phyloP scores from a whole-genome alignment of 2,329 filamentous ascomycete species.

The Hymenotorrendiella dingleyae region DNA sequence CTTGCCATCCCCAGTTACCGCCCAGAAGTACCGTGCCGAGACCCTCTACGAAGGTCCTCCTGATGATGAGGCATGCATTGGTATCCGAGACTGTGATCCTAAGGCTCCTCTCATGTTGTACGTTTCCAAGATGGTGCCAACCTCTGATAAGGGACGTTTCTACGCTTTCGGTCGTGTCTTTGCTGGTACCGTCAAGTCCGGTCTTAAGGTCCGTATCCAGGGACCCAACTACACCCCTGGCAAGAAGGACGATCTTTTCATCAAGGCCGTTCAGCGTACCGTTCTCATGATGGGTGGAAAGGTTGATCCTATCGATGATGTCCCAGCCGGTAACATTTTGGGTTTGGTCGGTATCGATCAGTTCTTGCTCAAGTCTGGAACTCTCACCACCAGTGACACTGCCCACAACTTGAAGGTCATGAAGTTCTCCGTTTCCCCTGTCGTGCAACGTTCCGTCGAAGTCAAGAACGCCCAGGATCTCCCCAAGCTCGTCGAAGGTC shows the following conservation, averaged over 20 bases:
- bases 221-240: conserved; percentile 97
- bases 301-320: conserved; percentile 97
- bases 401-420: conserved; percentile 99
- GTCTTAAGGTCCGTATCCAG: conserved; percentile 99
- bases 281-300: conserved; percentile 99
- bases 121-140: conserved; percentile 99
- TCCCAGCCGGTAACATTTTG: conserved; percentile 99
- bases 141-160: conserved; percentile 99
- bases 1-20: conserved; percentile 90
- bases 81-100: conserved; percentile 97
- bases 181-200: conserved; percentile 93
- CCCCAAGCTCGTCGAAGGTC: conserved; percentile 99
- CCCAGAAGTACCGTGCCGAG: conserved; percentile 96
- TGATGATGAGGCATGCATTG: conserved; percentile 88
- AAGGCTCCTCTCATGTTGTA: conserved; percentile 99
- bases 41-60: conserved; percentile 96
- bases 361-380: conserved; percentile 99
- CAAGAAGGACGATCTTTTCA: conserved; percentile 97
- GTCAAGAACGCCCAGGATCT: conserved; percentile 99
- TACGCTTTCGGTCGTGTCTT: conserved; percentile 99
- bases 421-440: conserved; percentile 99
- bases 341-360: conserved; percentile 99
- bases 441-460: conserved; percentile 97
- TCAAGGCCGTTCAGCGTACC: conserved; percentile 99
- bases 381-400: conserved; percentile 91